Evolutionary conservation across 352 stramenopile genomes (phyloP), one percentile per base, ranked within the genome.

Genomic region (Pseudoperonospora humuli): DNA sequence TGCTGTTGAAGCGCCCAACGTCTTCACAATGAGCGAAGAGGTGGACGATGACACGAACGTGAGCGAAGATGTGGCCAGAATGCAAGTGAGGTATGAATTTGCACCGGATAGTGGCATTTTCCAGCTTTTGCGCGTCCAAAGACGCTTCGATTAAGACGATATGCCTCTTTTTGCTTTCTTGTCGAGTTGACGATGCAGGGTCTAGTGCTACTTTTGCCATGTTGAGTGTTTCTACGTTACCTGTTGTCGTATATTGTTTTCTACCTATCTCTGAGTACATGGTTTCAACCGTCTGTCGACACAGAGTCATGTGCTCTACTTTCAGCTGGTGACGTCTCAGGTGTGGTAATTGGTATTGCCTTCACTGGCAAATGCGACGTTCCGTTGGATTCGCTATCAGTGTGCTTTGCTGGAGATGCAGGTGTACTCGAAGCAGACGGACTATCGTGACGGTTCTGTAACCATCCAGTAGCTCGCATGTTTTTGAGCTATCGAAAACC

Each of bases 381-480:
- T 24, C 21, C 50, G 24, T 54, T 37, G 39, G 11, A 41, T 47
- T 41, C 50, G 13, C n/a, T 29, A 32, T 42, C 45, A 11, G 9
- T 40, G 20, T 25, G 13, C 28, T 67, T 69, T 6, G 47, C 40
- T 0, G 58, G 57, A 13, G 62, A 72, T 10, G 48, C 37, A 2
- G 57, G 50, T 20, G 54, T 56, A 14, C 25, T 64, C 19, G 50
- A 33, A 25, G 28, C 37, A 44, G 59, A 62, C 1, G 45, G 46
- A 26, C 17, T 46, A 38, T 71, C 56, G 39, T 57, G 56, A 0
- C 67, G 64, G 50, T 71, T 81, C 42, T 77, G 83, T 32, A 69
- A 54, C 75, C 75, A 87, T 3, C 75, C 75, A 45, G 64, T 54
- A 13, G 55, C 36, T 37, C 75, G 70, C 29, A 65, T 21, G 36